phyloP scores from a whole-genome alignment of 139 green algal genomes.

The Picochlorum sp. region DNA sequence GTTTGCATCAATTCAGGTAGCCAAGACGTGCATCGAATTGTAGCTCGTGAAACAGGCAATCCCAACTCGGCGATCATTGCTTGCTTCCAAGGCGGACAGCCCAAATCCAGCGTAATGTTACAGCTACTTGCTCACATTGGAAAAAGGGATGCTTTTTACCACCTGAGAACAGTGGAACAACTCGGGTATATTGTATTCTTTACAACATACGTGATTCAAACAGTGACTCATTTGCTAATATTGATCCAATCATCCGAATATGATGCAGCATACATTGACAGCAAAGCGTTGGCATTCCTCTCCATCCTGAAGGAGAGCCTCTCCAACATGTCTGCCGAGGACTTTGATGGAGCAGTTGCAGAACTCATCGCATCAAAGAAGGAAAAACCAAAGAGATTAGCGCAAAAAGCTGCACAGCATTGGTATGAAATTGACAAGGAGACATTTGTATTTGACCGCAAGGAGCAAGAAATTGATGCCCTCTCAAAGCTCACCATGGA shows the following conservation, averaged over 20 bases:
- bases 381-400: slow-evolving; percentile 70
- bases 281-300: slow-evolving; percentile 58
- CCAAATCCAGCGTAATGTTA: slow-evolving; percentile 56
- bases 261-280: slow-evolving; percentile 46
- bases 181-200: slow-evolving; percentile 26
- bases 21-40: slow-evolving; percentile 21
- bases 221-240: slow-evolving; percentile 30
- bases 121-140: slow-evolving; percentile 68
- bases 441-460: slow-evolving; percentile 34
- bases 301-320: slow-evolving; percentile 26
- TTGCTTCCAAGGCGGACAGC: slow-evolving; percentile 62
- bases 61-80: slow-evolving; percentile 68
- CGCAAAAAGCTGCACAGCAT: slow-evolving; percentile 22
- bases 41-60: slow-evolving; percentile 55
- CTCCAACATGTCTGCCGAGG: slow-evolving; percentile 12
- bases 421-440: slow-evolving; percentile 52
- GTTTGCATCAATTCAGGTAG: slow-evolving; percentile 33
- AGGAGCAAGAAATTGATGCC: slow-evolving; percentile 47
- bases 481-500: slow-evolving; percentile 37
- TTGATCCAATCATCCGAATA: slow-evolving; percentile 56
- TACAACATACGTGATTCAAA: slow-evolving; percentile 18
- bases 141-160: slow-evolving; percentile 74
- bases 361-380: slow-evolving; percentile 71
- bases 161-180: slow-evolving; percentile 74
- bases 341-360: slow-evolving; percentile 40